A percentile compares a stretch with the other conserved stretches of the same genome.
Conservation (phyloP, 306 rosid species). For the Lathyrus tuberosus region DNA sequence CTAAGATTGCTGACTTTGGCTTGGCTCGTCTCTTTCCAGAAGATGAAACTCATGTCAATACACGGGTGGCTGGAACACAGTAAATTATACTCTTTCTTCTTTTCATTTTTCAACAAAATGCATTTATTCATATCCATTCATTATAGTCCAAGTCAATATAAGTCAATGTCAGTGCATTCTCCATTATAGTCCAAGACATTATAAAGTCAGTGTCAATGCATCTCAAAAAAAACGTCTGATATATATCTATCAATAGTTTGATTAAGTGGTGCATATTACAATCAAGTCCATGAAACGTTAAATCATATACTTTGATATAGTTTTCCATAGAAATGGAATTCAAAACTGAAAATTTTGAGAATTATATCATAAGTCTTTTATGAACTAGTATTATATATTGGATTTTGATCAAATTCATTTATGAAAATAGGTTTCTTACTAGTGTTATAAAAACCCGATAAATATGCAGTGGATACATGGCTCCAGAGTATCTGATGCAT, state of each 20-base stretch:
- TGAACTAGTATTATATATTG: not conserved
- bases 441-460: not conserved
- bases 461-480: constrained; percentile 83
- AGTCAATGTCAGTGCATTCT: constrained; percentile 10
- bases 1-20: constrained; percentile 46
- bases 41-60: constrained; percentile 39
- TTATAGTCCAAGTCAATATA: not conserved
- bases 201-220: constrained; percentile 6
- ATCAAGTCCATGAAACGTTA: not conserved
- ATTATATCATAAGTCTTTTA: not conserved
- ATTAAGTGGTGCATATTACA: not conserved
- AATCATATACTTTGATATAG: not conserved
- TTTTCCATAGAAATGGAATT: not conserved
- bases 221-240: not conserved
- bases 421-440: not conserved
- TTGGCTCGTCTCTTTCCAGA: constrained; percentile 42
- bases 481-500: constrained; percentile 87
- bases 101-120: not conserved
- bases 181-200: not conserved
- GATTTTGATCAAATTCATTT: not conserved
- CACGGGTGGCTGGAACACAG: constrained; percentile 47
- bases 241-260: no score
- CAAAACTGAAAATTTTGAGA: constrained; percentile 9
- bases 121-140: not conserved
- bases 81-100: constrained; percentile 4